phyloP scores from a whole-genome alignment of 2,329 filamentous ascomycete genomes.

The Calonectria pteridis region DNA sequence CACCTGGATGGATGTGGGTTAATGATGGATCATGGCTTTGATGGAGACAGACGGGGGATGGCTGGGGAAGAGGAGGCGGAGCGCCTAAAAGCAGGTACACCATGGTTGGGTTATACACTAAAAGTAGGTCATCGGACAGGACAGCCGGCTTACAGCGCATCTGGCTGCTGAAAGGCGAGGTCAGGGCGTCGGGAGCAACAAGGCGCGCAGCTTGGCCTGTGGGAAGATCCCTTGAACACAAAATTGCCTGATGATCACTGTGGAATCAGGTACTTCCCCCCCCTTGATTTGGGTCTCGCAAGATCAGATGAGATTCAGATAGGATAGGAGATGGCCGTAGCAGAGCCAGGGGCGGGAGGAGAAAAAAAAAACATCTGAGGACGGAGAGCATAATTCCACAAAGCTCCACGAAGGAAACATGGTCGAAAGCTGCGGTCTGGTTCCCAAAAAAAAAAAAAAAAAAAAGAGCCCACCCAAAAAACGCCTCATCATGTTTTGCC shows the following conservation, averaged over 20 bases:
- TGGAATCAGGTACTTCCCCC: not conserved
- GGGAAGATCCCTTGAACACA: not conserved
- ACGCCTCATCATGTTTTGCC: slow-evolving; percentile 11
- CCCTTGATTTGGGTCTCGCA: not conserved
- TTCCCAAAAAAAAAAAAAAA: not conserved
- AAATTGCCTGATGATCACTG: not conserved
- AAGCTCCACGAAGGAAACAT: slow-evolving; percentile 13
- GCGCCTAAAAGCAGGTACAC: slow-evolving; percentile 24
- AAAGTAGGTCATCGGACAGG: not conserved
- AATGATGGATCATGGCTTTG: slow-evolving; percentile 20
- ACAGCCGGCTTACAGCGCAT: not conserved
- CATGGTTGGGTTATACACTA: not conserved
- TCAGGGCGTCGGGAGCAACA: not conserved
- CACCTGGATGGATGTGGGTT: slow-evolving; percentile 27
- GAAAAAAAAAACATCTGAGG: slow-evolving; percentile 3
- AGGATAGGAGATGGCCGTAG: slow-evolving; percentile 22
- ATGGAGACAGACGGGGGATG: slow-evolving; percentile 21
- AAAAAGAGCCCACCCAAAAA: not conserved
- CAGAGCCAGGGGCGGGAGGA: not conserved
- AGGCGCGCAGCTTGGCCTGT: not conserved
- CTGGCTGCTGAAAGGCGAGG: not conserved
- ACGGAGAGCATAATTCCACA: not conserved
- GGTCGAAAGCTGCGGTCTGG: not conserved
- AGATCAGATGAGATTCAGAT: slow-evolving; percentile 44
- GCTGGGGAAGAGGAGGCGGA: slow-evolving; percentile 21